Evolutionary conservation across 2,329 filamentous ascomycete genomes (phyloP).

Genomic region (Curvularia eragrostidis): DNA sequence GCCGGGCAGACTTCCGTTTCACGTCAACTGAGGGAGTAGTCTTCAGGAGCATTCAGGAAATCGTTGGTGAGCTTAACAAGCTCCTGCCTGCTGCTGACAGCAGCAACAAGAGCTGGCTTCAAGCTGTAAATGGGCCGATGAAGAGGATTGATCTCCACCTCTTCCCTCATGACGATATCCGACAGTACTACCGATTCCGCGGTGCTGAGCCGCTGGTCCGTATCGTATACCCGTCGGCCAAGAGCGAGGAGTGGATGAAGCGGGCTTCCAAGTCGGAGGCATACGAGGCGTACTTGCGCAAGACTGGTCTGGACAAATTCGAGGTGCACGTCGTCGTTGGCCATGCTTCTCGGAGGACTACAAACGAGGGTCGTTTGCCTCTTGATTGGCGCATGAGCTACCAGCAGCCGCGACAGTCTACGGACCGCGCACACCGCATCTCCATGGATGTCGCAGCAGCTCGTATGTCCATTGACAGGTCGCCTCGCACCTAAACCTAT

Average conservation of each 20-base stretch:
- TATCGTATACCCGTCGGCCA: constrained; percentile 20
- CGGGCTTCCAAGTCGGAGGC: constrained; percentile 17
- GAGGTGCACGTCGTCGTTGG: constrained; percentile 23
- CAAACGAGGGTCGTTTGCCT: constrained; percentile 19
- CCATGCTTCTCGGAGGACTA: constrained; percentile 20
- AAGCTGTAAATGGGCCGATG: constrained; percentile 19
- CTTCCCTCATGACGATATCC: constrained; percentile 23
- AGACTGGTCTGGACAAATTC: constrained; percentile 14
- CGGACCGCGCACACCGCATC: constrained; percentile 14
- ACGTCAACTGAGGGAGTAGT: constrained; percentile 20
- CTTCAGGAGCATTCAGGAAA: constrained; percentile 21
- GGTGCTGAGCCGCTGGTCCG: constrained; percentile 25
- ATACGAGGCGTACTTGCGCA: constrained; percentile 19
- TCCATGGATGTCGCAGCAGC: constrained; percentile 18
- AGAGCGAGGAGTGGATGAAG: constrained; percentile 23
- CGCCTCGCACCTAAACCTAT: constrained; percentile 1
- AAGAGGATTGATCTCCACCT: constrained; percentile 22
- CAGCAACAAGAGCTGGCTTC: constrained; percentile 17
- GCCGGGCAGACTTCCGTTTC: constrained; percentile 14
- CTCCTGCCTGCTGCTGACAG: constrained; percentile 14
- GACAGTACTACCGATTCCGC: constrained; percentile 23
- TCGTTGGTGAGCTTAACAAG: constrained; percentile 21
- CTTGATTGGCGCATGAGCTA: constrained; percentile 24
- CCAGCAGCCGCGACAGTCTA: constrained; percentile 11
- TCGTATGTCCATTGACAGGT: constrained; percentile 16